These are phyloP conservation scores for Chara braunii DNA, from an alignment of 139 green algal genomes.

Conservation along the genomic window DNA sequence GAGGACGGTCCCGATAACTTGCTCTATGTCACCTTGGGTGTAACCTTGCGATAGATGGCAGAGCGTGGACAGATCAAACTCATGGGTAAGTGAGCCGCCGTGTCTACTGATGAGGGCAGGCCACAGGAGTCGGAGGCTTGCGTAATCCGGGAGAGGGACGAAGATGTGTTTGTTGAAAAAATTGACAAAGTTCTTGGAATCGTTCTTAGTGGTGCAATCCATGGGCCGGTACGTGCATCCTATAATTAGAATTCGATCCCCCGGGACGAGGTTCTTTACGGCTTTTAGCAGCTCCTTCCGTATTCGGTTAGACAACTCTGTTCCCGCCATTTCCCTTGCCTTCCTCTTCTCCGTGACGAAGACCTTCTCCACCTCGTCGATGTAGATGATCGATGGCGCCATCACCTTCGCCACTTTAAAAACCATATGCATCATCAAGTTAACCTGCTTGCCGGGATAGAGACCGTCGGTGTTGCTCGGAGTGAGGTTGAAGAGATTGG, in stretches of 20 bases:
- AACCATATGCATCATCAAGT: slow-evolving; percentile 83
- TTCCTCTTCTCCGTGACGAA: slow-evolving; percentile 82
- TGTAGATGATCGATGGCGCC: slow-evolving; percentile 76
- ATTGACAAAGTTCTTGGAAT: slow-evolving; percentile 45
- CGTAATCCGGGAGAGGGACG: slow-evolving; percentile 76
- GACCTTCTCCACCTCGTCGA: slow-evolving; percentile 80
- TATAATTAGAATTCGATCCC: slow-evolving; percentile 66
- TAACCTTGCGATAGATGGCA: slow-evolving; percentile 56
- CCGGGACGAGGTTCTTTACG: slow-evolving; percentile 37
- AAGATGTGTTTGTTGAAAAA: slow-evolving; percentile 73
- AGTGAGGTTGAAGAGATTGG: slow-evolving; percentile 76
- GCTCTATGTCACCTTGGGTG: slow-evolving; percentile 44
- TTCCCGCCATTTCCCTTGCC: slow-evolving; percentile 56
- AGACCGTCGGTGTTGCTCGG: slow-evolving; percentile 70
- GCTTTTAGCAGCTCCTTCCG: slow-evolving; percentile 81
- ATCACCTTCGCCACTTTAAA: slow-evolving; percentile 58
- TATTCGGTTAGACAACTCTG: slow-evolving; percentile 54
- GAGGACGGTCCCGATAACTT: background rate
- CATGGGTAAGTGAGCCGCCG: slow-evolving; percentile 34
- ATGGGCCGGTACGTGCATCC: slow-evolving; percentile 62
- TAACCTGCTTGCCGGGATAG: slow-evolving; percentile 70
- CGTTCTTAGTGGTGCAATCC: slow-evolving; percentile 17
- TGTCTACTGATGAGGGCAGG: background rate
- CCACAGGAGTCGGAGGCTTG: slow-evolving; percentile 43
- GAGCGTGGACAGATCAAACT: slow-evolving; percentile 71